A percentile compares a stretch with the other conserved stretches of the same genome.
Conservation (phyloP, 1,284 basidiomycete species). For the Vanrija pseudolonga region DNA sequence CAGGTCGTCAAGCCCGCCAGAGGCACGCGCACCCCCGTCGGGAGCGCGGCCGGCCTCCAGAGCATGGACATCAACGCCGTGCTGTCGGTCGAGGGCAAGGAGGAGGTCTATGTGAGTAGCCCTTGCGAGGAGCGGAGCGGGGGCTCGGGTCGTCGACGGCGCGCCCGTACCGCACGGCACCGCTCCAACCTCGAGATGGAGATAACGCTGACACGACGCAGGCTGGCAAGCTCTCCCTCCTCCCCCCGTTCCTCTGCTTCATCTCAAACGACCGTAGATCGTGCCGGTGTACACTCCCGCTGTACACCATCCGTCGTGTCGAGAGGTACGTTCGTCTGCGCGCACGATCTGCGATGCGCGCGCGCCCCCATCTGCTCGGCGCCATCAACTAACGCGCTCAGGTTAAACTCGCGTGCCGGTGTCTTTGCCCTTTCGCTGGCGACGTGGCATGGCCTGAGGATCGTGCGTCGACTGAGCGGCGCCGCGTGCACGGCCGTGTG, state of each 20-base stretch:
- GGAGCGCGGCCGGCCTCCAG: conserved; percentile 23
- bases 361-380: too few relatives aligned
- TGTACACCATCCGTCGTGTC: conserved; percentile 91
- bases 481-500: neutral
- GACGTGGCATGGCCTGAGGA: conserved; percentile 95
- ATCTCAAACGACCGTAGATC: conserved; percentile 86
- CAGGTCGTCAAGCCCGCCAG: conserved; percentile 28
- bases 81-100: conserved; percentile 73
- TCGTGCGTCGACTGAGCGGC: conserved; percentile 58
- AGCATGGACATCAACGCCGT: conserved; percentile 89
- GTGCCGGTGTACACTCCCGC: conserved; percentile 84
- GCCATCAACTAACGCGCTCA: conserved; percentile 3
- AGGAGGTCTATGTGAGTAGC: conserved; percentile 84
- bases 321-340: conserved; percentile 58
- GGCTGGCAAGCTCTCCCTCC: conserved; percentile 86
- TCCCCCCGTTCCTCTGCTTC: conserved; percentile 89
- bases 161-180: neutral
- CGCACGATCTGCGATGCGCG: neutral
- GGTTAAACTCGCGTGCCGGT: conserved; percentile 79
- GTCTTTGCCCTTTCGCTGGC: conserved; percentile 90
- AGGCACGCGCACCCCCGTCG: neutral
- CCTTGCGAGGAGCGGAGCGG: neutral
- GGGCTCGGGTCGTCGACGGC: neutral
- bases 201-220: conserved; percentile 40
- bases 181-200: neutral